These are phyloP conservation scores for Diplodia seriata DNA, from an alignment of 2,329 filamentous ascomycete genomes.

Conservation along the genomic window DNA sequence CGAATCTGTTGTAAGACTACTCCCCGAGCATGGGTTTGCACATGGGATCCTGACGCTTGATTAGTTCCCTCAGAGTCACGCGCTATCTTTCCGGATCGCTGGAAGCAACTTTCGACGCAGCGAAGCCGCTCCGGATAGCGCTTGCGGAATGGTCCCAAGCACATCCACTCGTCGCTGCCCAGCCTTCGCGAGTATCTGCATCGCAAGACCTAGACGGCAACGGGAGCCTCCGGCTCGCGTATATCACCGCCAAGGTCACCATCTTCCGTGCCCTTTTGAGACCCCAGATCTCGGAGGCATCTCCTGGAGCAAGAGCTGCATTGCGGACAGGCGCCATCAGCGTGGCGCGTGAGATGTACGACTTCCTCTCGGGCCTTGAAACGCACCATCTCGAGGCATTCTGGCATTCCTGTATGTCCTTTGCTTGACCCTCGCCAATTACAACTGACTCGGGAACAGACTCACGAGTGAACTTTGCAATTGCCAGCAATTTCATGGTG, in stretches of 20 bases:
- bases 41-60: background rate
- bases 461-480: constrained; percentile 45
- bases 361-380: constrained; percentile 42
- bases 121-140: constrained; percentile 57
- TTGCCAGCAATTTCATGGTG: constrained; percentile 45
- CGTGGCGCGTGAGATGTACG: constrained; percentile 42
- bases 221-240: constrained; percentile 59
- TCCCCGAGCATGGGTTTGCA: background rate
- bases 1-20: constrained; percentile 42
- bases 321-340: constrained; percentile 42
- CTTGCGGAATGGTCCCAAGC: constrained; percentile 58
- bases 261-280: constrained; percentile 60
- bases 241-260: constrained; percentile 60
- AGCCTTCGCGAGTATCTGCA: constrained; percentile 32
- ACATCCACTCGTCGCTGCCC: constrained; percentile 49
- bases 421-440: background rate
- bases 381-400: constrained; percentile 44
- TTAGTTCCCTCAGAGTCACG: constrained; percentile 40
- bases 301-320: constrained; percentile 40
- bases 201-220: constrained; percentile 55
- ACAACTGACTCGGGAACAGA: constrained; percentile 36
- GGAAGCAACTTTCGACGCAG: constrained; percentile 54
- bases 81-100: constrained; percentile 54
- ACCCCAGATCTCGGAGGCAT: constrained; percentile 43
- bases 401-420: constrained; percentile 44